These are phyloP conservation scores for Cymbopogon citratus DNA, from an alignment of 176 grass and related monocot species.

Conservation along the genomic window DNA sequence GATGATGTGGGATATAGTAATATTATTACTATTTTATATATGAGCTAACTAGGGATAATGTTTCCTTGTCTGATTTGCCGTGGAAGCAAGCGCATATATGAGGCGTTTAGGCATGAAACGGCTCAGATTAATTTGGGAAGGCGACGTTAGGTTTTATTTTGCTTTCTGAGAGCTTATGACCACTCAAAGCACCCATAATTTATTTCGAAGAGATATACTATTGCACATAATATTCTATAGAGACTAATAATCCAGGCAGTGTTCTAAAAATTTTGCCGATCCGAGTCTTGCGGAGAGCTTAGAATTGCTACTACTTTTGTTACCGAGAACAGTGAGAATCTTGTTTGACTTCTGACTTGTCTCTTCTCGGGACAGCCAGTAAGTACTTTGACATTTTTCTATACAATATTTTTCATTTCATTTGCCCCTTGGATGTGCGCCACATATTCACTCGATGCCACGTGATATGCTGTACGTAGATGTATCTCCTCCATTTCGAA, in stretches of 20 bases:
- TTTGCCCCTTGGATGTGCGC: not conserved
- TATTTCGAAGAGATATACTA: not conserved
- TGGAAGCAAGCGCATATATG: not conserved
- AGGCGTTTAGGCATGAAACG: not conserved
- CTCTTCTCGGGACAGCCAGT: not conserved
- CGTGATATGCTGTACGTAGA: not conserved
- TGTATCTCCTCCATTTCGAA: not conserved
- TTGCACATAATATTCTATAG: not conserved
- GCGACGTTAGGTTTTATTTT: not conserved
- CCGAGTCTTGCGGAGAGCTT: not conserved
- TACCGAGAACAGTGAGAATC: conserved; percentile 25
- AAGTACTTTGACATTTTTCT: not conserved
- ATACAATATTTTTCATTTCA: no score
- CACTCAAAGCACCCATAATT: not conserved
- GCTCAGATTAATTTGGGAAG: not conserved
- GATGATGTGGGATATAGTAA: not conserved
- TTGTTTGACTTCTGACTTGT: conserved; percentile 24
- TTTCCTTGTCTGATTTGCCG: not conserved
- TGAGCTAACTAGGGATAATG: not conserved
- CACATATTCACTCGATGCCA: not conserved
- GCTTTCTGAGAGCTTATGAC: not conserved
- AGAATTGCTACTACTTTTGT: not conserved
- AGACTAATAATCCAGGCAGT: not conserved
- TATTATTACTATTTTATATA: not conserved
- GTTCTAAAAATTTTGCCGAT: not conserved